phyloP scores from a whole-genome alignment of 2,329 filamentous ascomycete genomes.

The Arthrobotrys conoides region DNA sequence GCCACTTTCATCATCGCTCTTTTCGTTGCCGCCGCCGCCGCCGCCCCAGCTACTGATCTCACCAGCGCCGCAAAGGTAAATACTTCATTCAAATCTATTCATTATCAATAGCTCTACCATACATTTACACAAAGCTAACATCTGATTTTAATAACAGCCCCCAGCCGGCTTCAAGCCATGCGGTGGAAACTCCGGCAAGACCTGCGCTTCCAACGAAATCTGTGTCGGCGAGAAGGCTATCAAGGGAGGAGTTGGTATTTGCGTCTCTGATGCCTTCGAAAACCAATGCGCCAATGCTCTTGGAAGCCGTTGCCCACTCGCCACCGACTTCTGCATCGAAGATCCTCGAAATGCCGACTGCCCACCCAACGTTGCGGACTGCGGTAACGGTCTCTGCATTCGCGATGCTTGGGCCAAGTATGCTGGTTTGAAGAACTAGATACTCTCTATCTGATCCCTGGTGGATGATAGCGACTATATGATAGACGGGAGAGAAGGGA shows the following conservation, averaged over 20 bases:
- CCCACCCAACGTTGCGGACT: conserved; percentile 39
- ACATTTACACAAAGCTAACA: conserved; percentile 7
- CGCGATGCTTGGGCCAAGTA: conserved; percentile 14
- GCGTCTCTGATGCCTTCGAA: conserved; percentile 2
- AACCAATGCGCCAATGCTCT: conserved; percentile 39
- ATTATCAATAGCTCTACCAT: background rate
- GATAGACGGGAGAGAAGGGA: background rate
- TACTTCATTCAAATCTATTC: background rate
- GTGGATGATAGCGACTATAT: background rate
- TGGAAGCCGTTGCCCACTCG: conserved; percentile 10
- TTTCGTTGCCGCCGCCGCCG: conserved; percentile 36
- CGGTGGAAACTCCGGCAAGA: conserved; percentile 15
- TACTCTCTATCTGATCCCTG: background rate
- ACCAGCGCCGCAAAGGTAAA: conserved; percentile 2
- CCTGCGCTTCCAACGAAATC: conserved; percentile 18
- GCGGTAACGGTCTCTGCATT: conserved; percentile 51
- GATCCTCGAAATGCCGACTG: conserved; percentile 50
- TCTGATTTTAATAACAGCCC: background rate
- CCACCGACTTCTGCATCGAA: conserved; percentile 34
- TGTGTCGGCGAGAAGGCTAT: conserved; percentile 47
- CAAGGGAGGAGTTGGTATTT: conserved; percentile 31
- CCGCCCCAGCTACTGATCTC: conserved; percentile 19
- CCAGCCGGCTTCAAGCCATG: conserved; percentile 17
- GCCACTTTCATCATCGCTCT: conserved; percentile 38
- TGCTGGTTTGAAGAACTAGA: conserved; percentile 39